Conservation (phyloP, 148 eudicot species). For the Fallopia convolvulus region DNA sequence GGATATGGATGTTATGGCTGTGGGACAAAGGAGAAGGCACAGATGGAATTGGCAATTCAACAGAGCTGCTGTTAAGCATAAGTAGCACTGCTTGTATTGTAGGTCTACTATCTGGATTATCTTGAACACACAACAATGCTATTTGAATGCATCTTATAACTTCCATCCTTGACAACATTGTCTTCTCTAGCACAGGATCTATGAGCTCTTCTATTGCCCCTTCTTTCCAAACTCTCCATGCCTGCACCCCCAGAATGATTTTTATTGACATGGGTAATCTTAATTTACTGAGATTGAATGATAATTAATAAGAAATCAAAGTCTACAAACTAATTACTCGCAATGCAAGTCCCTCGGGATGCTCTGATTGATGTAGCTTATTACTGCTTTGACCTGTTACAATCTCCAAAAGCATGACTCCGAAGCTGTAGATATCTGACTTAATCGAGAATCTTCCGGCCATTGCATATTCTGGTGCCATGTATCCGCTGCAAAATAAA, state of each 20-base stretch:
- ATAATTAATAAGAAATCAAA: background rate
- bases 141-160: background rate
- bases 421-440: conserved; percentile 10
- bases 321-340: background rate
- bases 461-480: conserved; percentile 5
- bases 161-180: background rate
- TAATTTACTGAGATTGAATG: background rate
- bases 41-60: background rate
- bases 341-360: background rate
- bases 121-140: conserved; percentile 11
- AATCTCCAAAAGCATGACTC: background rate
- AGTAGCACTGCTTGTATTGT: background rate
- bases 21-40: background rate
- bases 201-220: background rate
- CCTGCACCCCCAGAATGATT: background rate
- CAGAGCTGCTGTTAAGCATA: background rate
- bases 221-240: background rate
- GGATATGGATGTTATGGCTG: background rate
- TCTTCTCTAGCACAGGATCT: background rate
- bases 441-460: background rate
- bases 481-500: background rate
- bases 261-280: background rate
- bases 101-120: background rate
- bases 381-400: background rate
- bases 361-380: conserved; percentile 1